Percentiles rank a stretch among this genome's conserved stretches.
phyloP scores from a whole-genome alignment of 1,284 basidiomycete genomes.

The Volvariella surrecta region DNA sequence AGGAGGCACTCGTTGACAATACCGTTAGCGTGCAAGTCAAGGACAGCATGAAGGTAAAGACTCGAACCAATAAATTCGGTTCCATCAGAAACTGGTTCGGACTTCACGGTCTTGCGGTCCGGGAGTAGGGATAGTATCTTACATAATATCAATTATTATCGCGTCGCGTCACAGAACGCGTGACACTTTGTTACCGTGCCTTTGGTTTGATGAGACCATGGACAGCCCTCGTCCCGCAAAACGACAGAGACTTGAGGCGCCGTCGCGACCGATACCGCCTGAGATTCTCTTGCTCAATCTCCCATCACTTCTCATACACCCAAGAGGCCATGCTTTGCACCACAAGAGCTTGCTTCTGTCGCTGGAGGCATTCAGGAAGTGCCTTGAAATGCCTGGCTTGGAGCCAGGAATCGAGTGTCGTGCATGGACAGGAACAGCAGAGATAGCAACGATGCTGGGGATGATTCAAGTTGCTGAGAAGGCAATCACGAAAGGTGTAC shows the following conservation, averaged over 20 bases:
- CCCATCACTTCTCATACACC: constrained; percentile 49
- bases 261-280: constrained; percentile 29
- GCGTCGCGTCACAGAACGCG: too few relatives aligned
- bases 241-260: constrained; percentile 9
- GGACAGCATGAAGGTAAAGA: too few relatives aligned
- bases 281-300: constrained; percentile 48
- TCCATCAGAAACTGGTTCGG: too few relatives aligned
- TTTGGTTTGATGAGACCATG: too few relatives aligned
- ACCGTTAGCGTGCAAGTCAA: too few relatives aligned
- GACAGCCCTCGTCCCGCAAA: too few relatives aligned
- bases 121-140: too few relatives aligned
- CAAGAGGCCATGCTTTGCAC: constrained; percentile 50
- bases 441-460: constrained; percentile 49
- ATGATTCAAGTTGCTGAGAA: constrained; percentile 41
- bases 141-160: too few relatives aligned
- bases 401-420: constrained; percentile 54
- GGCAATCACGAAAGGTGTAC: constrained; percentile 33
- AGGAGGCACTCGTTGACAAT: too few relatives aligned
- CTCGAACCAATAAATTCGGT: too few relatives aligned
- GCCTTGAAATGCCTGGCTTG: constrained; percentile 39
- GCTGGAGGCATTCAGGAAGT: constrained; percentile 42
- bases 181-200: too few relatives aligned
- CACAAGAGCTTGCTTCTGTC: constrained; percentile 46
- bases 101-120: too few relatives aligned
- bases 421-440: constrained; percentile 58